Evolutionary conservation across 2,329 filamentous ascomycete genomes (phyloP), one percentile per base, ranked within the genome.

Genomic region (Emergomyces pasteurianus): DNA sequence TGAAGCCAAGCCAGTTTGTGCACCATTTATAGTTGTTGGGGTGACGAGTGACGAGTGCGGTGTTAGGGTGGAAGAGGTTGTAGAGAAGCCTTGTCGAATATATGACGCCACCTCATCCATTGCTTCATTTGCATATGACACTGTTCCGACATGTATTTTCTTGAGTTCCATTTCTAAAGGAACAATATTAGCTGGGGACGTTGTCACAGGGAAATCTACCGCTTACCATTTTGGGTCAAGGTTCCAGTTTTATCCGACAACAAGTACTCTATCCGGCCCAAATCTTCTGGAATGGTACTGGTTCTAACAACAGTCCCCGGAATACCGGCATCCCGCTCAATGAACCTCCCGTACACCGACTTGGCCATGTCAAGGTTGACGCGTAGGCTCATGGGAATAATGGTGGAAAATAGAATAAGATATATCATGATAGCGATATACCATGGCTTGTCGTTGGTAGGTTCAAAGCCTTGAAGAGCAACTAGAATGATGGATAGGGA

Each of bases 341-440:
- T 99, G 70, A 96, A 96, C 77, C 88, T 89, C 9, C 92, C 95
- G 74, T 96, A 99, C 1, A 94, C 90, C 60, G 89, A 92, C 75
- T 99, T 99, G 46, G 92, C 95, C 83, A 99, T 87, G 71, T 99
- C 94, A 21, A 99, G 80, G 71, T 99, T 99, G 67, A 99, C 94
- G 58, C 94, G 88, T 66, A 99, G 79, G 75, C 91, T 95, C 74
- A 99, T 96, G 0, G 94, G 94, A 31, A 99, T 95, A 69, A 99
- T 99, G 0, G 92, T 97, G n/a, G 92, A 97, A 78, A 99, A 99
- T 0, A 99, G 80, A 63, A 99, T 95, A 64, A 99, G 78, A 72
- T 97, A 99, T n/a, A 92, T 87, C 86, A 96, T 94, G 68, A 97
- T 95, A 65, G 95, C 92, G 66, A 97, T 86, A 73, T 97, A 99